Evolutionary conservation across 164 flowering plant species (phyloP).

Genomic region (Chloranthus sessilifolius): DNA sequence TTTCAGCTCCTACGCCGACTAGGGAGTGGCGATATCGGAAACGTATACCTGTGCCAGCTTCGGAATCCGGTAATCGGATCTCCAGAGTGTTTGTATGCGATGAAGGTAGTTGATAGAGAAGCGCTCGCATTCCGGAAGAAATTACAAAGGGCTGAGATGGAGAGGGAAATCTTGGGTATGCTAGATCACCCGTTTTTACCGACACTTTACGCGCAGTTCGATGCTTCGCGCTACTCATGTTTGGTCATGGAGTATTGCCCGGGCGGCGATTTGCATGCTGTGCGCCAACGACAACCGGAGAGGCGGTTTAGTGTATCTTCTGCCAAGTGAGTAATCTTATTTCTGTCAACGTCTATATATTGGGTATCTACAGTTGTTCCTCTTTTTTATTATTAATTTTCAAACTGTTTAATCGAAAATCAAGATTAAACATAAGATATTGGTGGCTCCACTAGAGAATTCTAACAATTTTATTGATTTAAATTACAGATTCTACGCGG

Average conservation of each 20-base stretch:
- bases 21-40: slow-evolving; percentile 78
- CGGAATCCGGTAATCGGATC: slow-evolving; percentile 34
- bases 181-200: slow-evolving; percentile 91
- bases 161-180: slow-evolving; percentile 69
- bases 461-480: too few relatives aligned
- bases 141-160: slow-evolving; percentile 73
- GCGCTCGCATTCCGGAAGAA: slow-evolving; percentile 68
- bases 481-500: slow-evolving; percentile 68
- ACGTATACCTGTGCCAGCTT: slow-evolving; percentile 71
- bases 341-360: not conserved
- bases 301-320: slow-evolving; percentile 58
- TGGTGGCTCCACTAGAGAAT: not conserved
- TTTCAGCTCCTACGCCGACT: slow-evolving; percentile 61
- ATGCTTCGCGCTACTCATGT: slow-evolving; percentile 80
- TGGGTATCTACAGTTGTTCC: too few relatives aligned
- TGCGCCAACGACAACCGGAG: slow-evolving; percentile 52
- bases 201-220: slow-evolving; percentile 70
- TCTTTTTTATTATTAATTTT: not conserved
- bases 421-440: not conserved
- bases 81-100: slow-evolving; percentile 57
- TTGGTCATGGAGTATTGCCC: slow-evolving; percentile 90
- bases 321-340: slow-evolving; percentile 44
- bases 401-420: not conserved
- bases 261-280: slow-evolving; percentile 74
- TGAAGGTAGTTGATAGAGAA: slow-evolving; percentile 87